Base-by-base conservation (phyloP, 2,329 filamentous ascomycete species). In the Ilyonectria destructans region DNA sequence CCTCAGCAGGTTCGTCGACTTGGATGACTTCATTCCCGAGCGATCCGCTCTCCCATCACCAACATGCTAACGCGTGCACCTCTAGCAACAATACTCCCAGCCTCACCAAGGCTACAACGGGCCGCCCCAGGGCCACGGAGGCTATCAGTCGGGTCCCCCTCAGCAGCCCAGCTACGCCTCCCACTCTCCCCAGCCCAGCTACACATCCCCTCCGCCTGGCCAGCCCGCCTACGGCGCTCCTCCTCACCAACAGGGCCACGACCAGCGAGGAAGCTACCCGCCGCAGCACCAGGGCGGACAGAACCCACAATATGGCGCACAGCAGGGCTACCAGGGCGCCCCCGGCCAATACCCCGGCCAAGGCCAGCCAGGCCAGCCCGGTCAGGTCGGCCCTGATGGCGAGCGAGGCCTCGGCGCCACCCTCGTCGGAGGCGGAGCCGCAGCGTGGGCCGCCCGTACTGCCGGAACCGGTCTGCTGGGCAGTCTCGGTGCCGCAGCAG, bases 361-460 rank as follows among this genome's bases (percentile, higher is more conserved):
- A 23, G 21, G 21, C 21, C 21, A 23, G 52, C 74, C 74, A 29
- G 75, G 74, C 13, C 75, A 76, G 35, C 70, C 75, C 29, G 77
- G 78, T 2, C 74, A 76, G 29, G 69, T 75, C 48, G 77, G 78
- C 2, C 80, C 80, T 6, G 77, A 82, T 46, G 80, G 80, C 49
- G 88, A 90, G n/a, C 85, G 87, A 55, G 88, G 88, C 37, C 82
- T 90, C 19, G 87, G 86, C 4, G 85, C 87, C 1, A 85, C 87
- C 3, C 74, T 90, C 29, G 71, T 87, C 1, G 88, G 87, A 23
- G 85, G 86, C 60, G 86, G 84, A 19, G 86, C 82, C 1, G 88
- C 86, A n/a, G 87, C 85, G 8, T 88, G 84, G 74, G 81, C 87
- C 0, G 87, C 86, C 0, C 85, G 88, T 77, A 84, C 87, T 71